A percentile compares a stretch with the other conserved stretches of the same genome.
phyloP scores from a whole-genome alignment of 768 basidiomycete species.

The Termitomyces sp. region DNA sequence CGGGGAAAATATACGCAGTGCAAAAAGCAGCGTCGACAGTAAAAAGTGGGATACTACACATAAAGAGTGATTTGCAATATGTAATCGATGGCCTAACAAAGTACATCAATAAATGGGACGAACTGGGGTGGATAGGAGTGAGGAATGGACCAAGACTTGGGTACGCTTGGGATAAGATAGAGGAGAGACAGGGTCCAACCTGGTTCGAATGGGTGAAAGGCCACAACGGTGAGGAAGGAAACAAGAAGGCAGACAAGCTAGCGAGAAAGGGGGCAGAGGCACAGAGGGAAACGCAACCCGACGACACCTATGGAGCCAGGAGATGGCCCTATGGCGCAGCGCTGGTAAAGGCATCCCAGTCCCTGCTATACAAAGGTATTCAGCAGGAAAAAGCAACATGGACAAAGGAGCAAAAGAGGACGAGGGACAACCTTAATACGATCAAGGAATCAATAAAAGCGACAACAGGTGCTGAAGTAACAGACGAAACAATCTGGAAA shows the following conservation, averaged over 20 bases:
- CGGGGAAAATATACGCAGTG: background rate
- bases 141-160: background rate
- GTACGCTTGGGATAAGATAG: background rate
- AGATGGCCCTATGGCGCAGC: background rate
- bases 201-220: background rate
- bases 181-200: background rate
- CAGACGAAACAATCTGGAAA: background rate
- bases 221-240: background rate
- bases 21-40: background rate
- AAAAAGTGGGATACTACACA: background rate
- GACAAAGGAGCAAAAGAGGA: background rate
- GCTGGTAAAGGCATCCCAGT: background rate
- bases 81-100: background rate
- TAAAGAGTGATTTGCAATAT: background rate
- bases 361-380: background rate
- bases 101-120: background rate
- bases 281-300: background rate
- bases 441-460: background rate
- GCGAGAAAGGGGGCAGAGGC: background rate
- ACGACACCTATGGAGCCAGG: background rate
- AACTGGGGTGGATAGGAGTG: background rate
- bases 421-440: background rate
- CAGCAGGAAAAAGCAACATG: fast-evolving
- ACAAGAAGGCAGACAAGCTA: background rate
- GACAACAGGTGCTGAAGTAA: fast-evolving